A percentile compares a stretch with the other conserved stretches of the same genome.
These are phyloP conservation scores for Rhytidhysteron rufulum DNA, from an alignment of 2,329 filamentous ascomycete genomes.

Conservation along the genomic window DNA sequence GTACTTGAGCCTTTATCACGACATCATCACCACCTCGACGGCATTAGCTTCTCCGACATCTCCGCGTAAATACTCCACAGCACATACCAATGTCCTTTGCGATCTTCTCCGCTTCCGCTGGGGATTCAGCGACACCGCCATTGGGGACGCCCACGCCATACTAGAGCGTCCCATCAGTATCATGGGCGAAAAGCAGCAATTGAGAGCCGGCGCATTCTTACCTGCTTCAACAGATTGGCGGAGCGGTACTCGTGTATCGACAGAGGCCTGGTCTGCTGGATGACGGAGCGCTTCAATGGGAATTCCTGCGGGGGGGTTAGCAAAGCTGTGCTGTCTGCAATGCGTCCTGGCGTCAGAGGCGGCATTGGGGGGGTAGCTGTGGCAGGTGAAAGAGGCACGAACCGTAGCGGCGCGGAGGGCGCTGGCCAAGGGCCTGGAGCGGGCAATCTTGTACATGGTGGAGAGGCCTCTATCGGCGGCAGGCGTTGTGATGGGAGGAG, in stretches of 20 bases:
- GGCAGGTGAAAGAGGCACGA: conserved; percentile 30
- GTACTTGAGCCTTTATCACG: conserved; percentile 99
- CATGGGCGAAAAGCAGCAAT: conserved; percentile 5
- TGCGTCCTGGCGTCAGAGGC: conserved; percentile 29
- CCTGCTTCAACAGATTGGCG: conserved; percentile 76
- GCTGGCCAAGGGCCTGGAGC: conserved; percentile 70
- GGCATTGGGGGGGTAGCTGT: conserved; percentile 16
- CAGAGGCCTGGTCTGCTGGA: conserved; percentile 81
- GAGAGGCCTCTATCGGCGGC: conserved; percentile 23
- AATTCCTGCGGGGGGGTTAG: conserved; percentile 49
- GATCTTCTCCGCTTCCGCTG: conserved; percentile 84
- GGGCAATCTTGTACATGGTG: conserved; percentile 84
- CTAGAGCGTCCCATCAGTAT: conserved; percentile 44
- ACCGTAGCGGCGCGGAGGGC: conserved; percentile 76
- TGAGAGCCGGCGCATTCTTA: no score
- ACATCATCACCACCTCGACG: conserved; percentile 74
- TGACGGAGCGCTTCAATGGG: conserved; percentile 52
- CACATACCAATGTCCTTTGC: conserved; percentile 78
- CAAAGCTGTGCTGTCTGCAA: conserved; percentile 16
- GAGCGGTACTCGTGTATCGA: conserved; percentile 99
- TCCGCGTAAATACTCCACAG: neutral
- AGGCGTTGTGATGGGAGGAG: conserved; percentile 7
- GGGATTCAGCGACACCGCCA: conserved; percentile 77
- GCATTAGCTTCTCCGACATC: conserved; percentile 21
- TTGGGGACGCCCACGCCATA: conserved; percentile 94